These are phyloP conservation scores for Lanmaoa rubissima DNA, from an alignment of 768 basidiomycete species.

Conservation along the genomic window DNA sequence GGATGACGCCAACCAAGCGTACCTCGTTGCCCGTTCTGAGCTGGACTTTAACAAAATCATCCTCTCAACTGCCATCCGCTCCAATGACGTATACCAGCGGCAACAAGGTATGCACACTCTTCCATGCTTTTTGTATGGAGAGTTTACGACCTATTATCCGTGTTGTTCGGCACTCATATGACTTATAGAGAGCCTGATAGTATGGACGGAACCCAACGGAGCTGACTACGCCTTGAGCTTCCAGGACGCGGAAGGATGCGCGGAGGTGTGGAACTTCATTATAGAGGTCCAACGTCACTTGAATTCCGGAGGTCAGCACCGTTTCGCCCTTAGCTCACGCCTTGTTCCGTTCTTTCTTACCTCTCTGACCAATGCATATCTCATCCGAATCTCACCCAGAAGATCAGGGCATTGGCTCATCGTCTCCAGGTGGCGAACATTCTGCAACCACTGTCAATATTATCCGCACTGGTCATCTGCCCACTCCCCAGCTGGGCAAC, in stretches of 20 bases:
- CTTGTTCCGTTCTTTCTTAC: conserved; percentile 4
- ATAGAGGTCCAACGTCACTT: conserved; percentile 86
- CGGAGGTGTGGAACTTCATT: conserved; percentile 98
- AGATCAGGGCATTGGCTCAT: conserved; percentile 49
- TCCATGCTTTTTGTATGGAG: not conserved
- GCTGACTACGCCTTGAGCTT: conserved; percentile 96
- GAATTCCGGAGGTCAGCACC: conserved; percentile 55
- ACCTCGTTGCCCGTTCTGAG: conserved; percentile 83
- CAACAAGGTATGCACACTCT: conserved; percentile 66
- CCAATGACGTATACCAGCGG: conserved; percentile 81
- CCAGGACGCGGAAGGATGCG: conserved; percentile 92
- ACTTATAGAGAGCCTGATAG: conserved; percentile 86
- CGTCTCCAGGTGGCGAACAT: conserved; percentile 65
- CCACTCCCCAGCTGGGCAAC: conserved; percentile 71
- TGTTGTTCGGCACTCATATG: conserved; percentile 11
- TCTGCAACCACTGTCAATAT: conserved; percentile 61
- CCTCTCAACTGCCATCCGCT: conserved; percentile 76
- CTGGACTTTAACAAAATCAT: conserved; percentile 68
- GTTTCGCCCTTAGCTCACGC: conserved; percentile 21
- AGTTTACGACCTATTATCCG: conserved; percentile 6
- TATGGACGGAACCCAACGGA: conserved; percentile 96
- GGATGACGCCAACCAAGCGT: conserved; percentile 71
- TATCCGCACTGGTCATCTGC: conserved; percentile 70
- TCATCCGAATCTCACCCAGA: conserved; percentile 30
- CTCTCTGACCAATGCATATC: conserved; percentile 17